These are phyloP conservation scores for Chrysanthemum lavandulifolium DNA, from an alignment of 129 eudicot species.

Conservation along the genomic window DNA sequence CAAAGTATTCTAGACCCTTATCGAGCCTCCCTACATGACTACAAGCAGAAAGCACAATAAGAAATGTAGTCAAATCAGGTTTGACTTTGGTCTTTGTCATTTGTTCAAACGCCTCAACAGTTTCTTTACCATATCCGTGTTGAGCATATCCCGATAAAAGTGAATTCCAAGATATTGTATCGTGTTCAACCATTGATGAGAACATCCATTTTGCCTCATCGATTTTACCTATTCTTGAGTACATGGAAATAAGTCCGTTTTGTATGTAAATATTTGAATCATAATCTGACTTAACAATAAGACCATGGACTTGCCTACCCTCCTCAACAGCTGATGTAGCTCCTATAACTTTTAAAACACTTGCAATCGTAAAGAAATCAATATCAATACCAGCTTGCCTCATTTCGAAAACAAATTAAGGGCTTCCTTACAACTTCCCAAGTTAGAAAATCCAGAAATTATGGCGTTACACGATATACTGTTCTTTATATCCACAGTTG, in stretches of 20 bases:
- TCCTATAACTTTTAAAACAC: slow-evolving; percentile 51
- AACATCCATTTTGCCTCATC: slow-evolving; percentile 43
- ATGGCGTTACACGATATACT: slow-evolving; percentile 65
- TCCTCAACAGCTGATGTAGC: slow-evolving; percentile 39
- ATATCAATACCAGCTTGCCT: slow-evolving; percentile 39
- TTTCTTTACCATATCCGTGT: slow-evolving; percentile 57
- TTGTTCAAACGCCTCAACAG: slow-evolving; percentile 48
- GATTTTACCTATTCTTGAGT: slow-evolving; percentile 54
- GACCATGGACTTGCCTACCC: slow-evolving; percentile 50
- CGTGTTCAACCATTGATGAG: slow-evolving; percentile 37
- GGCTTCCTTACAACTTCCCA: slow-evolving; percentile 45
- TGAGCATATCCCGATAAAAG: slow-evolving; percentile 57
- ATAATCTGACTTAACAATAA: slow-evolving; percentile 42
- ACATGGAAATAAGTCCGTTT: slow-evolving; percentile 72
- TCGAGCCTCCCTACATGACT: slow-evolving; percentile 67
- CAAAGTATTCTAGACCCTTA: slow-evolving; percentile 54
- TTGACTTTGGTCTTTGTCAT: slow-evolving; percentile 41
- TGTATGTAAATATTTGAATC: slow-evolving; percentile 37
- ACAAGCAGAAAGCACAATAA: slow-evolving; percentile 60
- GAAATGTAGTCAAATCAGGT: slow-evolving; percentile 56
- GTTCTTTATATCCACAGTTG: slow-evolving; percentile 40
- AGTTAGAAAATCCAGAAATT: slow-evolving; percentile 56
- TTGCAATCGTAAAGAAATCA: slow-evolving; percentile 50
- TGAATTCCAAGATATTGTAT: slow-evolving; percentile 64
- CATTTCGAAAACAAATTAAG: slow-evolving; percentile 50